Evolutionary conservation across 1,284 basidiomycete species (phyloP), one percentile per base, ranked within the genome.

Genomic region (Ceratobasidium sp.): DNA sequence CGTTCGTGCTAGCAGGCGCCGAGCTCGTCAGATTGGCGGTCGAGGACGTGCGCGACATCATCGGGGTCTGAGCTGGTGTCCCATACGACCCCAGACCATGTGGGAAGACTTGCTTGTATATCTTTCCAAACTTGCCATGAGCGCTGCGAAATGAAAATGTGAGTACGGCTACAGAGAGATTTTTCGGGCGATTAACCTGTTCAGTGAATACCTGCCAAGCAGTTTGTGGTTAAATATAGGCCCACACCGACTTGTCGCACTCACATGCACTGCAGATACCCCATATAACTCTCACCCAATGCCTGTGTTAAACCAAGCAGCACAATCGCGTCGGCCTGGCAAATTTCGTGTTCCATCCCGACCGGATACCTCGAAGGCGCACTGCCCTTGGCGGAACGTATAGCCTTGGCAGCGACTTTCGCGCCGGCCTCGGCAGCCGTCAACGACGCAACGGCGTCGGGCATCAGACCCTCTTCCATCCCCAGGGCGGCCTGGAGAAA

Each of bases 401-500:
- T 80, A 19, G 82, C 77, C 76, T 86, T 89, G 74, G 84, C 83
- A 58, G 87, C 84, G 76, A 85, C 88, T 79, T 86, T 88, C 0
- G 90, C 85, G 8, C 86, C 87, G 0, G 87, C 85, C 79, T 92
- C 89, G 0, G 90, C 87, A 1, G 84, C 81, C 0, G 85, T 81
- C 3, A 93, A 84, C 75, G 85, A 84, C 29, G 83, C 81, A 0
- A 84, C 81, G 0, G 92, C 91, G 76, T 91, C 88, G 9, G 83
- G 80, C 83, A 91, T 87, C 46, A 88, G 78, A 16, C 81, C 84
- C 0, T 84, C 78, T 86, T 93, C 92, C 89, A 93, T 89, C 22
- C 91, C 90, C n/a, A 93, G 82, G 0, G 90, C 91, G 1, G 92
- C 92, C 81, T 92, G 89, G 39, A 93, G 82, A 78, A 93, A 93